A percentile compares a stretch with the other conserved stretches of the same genome.
These are phyloP conservation scores for Saccharomycopsis javanensis DNA, from an alignment of 805 yeast species.

Conservation along the genomic window DNA sequence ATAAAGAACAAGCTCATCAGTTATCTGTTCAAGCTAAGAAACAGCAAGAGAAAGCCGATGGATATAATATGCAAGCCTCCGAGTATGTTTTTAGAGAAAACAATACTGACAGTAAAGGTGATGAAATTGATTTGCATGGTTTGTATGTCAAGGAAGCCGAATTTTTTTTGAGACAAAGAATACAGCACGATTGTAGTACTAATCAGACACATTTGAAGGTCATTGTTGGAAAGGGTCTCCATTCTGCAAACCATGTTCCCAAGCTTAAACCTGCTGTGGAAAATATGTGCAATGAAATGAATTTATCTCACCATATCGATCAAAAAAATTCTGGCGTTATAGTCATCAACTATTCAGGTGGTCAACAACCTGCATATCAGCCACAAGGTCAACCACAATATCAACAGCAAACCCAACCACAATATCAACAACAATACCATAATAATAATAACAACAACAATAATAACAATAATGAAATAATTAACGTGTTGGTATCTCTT, in stretches of 20 bases:
- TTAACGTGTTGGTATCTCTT: constrained; percentile 23
- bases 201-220: constrained; percentile 60
- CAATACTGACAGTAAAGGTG: constrained; percentile 72
- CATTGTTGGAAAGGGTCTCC: constrained; percentile 90
- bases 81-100: constrained; percentile 81
- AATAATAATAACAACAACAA: constrained; percentile 22
- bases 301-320: constrained; percentile 53
- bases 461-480: constrained; percentile 20
- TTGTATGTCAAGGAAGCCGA: constrained; percentile 82
- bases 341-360: constrained; percentile 33
- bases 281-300: constrained; percentile 57
- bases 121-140: constrained; percentile 93
- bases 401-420: constrained; percentile 21
- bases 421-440: constrained; percentile 19
- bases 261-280: constrained; percentile 87
- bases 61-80: constrained; percentile 72
- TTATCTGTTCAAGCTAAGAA: constrained; percentile 61
- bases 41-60: constrained; percentile 52
- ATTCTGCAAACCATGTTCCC: constrained; percentile 72
- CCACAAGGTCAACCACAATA: constrained; percentile 22
- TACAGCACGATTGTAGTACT: constrained; percentile 49
- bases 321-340: constrained; percentile 73
- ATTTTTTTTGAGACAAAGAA: constrained; percentile 61
- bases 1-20: constrained; percentile 61
- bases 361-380: constrained; percentile 24